Evolutionary conservation across 768 basidiomycete species (phyloP).

Genomic region (Boletus reticulatus): DNA sequence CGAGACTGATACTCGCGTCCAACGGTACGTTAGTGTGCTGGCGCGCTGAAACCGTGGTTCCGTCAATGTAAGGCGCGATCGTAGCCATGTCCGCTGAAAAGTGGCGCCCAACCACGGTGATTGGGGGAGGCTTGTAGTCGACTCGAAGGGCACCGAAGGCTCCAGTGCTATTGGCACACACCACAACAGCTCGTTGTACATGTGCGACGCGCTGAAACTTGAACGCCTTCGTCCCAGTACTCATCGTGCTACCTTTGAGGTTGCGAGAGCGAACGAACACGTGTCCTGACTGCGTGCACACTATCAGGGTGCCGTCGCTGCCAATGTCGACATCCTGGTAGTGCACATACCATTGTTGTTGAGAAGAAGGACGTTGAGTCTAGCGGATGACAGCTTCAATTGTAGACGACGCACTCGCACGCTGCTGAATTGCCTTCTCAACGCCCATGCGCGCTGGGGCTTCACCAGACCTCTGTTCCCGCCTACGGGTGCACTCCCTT

Average conservation of each 20-base stretch:
- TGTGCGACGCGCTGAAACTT: slow-evolving; percentile 81
- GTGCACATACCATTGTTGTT: background rate
- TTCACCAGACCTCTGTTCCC: slow-evolving; percentile 42
- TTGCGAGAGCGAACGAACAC: slow-evolving; percentile 81
- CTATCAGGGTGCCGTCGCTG: slow-evolving; percentile 80
- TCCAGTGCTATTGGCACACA: slow-evolving; percentile 84
- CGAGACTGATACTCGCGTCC: slow-evolving; percentile 10
- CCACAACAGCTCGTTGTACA: slow-evolving; percentile 81
- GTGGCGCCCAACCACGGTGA: slow-evolving; percentile 52
- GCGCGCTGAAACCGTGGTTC: background rate
- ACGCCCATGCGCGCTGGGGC: slow-evolving; percentile 89
- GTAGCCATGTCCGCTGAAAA: slow-evolving; percentile 64
- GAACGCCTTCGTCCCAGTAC: slow-evolving; percentile 45
- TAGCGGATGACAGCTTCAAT: background rate
- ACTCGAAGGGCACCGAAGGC: slow-evolving; percentile 83
- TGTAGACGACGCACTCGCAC: slow-evolving; percentile 53
- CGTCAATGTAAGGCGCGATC: slow-evolving; percentile 57
- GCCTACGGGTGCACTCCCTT: slow-evolving; percentile 11
- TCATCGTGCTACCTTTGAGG: slow-evolving; percentile 23
- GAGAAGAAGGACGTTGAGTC: background rate
- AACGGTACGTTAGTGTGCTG: background rate
- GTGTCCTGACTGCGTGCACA: slow-evolving; percentile 94
- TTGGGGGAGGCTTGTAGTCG: slow-evolving; percentile 59
- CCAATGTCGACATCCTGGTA: slow-evolving; percentile 84
- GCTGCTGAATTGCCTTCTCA: slow-evolving; percentile 82